Percentiles rank a stretch among this genome's conserved stretches.
Evolutionary conservation across 2,329 filamentous ascomycete species (phyloP).

Genomic region (Albifimbria verrucaria): DNA sequence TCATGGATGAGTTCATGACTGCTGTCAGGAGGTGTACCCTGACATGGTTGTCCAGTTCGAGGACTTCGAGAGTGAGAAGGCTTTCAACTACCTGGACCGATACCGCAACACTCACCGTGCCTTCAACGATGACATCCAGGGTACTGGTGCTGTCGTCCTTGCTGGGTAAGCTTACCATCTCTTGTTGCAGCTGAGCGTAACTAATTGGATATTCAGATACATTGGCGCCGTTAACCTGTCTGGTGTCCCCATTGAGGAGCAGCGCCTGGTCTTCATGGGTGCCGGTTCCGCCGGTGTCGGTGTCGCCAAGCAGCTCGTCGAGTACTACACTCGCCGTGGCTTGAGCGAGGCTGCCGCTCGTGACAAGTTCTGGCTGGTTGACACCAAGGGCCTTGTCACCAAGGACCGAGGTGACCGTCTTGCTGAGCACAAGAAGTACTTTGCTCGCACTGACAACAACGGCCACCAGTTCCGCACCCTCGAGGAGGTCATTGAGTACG

Average conservation of each 20-base stretch:
- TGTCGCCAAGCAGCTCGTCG: slow-evolving; percentile 95
- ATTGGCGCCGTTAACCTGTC: slow-evolving; percentile 78
- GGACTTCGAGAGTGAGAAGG: slow-evolving; percentile 90
- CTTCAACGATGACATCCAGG: slow-evolving; percentile 99
- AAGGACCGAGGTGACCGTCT: slow-evolving; percentile 89
- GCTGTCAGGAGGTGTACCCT: slow-evolving; percentile 71
- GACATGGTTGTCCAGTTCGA: slow-evolving; percentile 85
- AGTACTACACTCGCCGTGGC: slow-evolving; percentile 92
- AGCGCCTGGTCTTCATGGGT: slow-evolving; percentile 93
- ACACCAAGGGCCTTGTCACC: slow-evolving; percentile 94
- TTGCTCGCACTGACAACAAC: slow-evolving; percentile 61
- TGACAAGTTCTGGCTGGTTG: slow-evolving; percentile 94
- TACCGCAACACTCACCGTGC: slow-evolving; percentile 88
- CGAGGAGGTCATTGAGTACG: slow-evolving; percentile 88
- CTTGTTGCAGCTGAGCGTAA: slow-evolving; percentile 42
- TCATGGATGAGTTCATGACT: slow-evolving; percentile 96
- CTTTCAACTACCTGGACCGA: slow-evolving; percentile 87
- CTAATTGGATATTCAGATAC: slow-evolving; percentile 49
- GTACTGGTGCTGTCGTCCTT: slow-evolving; percentile 91
- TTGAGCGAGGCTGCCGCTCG: slow-evolving; percentile 83
- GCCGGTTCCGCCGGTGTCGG: slow-evolving; percentile 94
- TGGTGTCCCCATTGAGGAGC: slow-evolving; percentile 80
- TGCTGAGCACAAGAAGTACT: slow-evolving; percentile 82
- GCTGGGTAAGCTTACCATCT: slow-evolving; percentile 58
- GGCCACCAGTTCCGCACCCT: slow-evolving; percentile 73